Evolutionary conservation across 345 rosid genomes (phyloP).

Genomic region (Bruguiera parviflora): DNA sequence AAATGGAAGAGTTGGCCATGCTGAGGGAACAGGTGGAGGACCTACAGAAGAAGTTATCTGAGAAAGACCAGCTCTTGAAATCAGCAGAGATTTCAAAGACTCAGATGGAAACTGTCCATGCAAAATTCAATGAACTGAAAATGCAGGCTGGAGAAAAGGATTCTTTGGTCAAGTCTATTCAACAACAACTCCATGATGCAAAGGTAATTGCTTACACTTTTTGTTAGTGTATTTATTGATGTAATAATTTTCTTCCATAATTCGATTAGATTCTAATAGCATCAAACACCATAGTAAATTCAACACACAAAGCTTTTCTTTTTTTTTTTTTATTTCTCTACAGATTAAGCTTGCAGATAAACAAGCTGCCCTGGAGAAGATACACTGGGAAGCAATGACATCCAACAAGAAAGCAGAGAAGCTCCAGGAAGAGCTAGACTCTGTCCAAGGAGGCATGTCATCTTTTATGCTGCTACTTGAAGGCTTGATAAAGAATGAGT

Average conservation of each 20-base stretch:
- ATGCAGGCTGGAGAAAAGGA: constrained; percentile 62
- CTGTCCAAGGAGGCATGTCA: constrained; percentile 65
- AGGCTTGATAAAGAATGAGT: constrained; percentile 47
- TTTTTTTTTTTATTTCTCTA: not conserved
- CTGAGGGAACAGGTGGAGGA: constrained; percentile 75
- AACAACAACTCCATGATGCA: constrained; percentile 76
- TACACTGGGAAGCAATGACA: constrained; percentile 89
- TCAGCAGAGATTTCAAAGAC: constrained; percentile 51
- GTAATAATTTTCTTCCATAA: not conserved
- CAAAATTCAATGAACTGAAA: constrained; percentile 57
- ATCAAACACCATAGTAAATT: no score
- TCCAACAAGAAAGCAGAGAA: constrained; percentile 55
- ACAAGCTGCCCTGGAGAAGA: constrained; percentile 91
- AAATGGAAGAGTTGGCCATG: constrained; percentile 54
- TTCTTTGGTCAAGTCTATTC: constrained; percentile 59
- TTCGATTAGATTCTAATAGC: not conserved
- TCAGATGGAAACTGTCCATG: constrained; percentile 46
- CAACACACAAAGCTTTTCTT: not conserved
- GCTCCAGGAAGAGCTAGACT: constrained; percentile 67
- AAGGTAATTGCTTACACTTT: constrained; percentile 44
- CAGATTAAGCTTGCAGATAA: constrained; percentile 97
- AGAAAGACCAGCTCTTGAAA: constrained; percentile 83
- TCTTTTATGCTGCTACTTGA: constrained; percentile 54
- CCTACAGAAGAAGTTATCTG: constrained; percentile 58
- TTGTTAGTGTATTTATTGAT: not conserved